Evolutionary conservation across 2,329 filamentous ascomycete species (phyloP).

Genomic region (Colletotrichum trifolii): DNA sequence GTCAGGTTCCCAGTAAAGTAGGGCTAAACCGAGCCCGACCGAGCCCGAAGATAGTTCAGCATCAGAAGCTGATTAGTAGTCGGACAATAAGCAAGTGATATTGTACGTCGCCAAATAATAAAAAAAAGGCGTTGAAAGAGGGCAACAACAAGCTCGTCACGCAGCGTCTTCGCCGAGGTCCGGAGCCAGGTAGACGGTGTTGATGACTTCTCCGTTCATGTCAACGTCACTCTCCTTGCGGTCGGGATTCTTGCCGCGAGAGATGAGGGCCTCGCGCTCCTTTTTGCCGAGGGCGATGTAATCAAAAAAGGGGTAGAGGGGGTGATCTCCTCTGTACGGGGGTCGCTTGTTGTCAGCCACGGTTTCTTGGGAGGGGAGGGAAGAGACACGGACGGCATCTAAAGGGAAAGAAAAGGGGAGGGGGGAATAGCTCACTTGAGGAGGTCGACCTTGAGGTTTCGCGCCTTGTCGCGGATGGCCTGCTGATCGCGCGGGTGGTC

Average conservation of each 20-base stretch:
- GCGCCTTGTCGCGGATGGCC: constrained; percentile 68
- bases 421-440: constrained; percentile 50
- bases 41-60: no score
- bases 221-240: constrained; percentile 58
- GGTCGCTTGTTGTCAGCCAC: not conserved
- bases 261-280: constrained; percentile 55
- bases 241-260: constrained; percentile 59
- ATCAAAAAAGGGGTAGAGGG: constrained; percentile 62
- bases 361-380: not conserved
- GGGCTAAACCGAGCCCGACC: no score
- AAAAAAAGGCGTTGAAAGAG: not conserved
- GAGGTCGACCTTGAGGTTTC: constrained; percentile 65
- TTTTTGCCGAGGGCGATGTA: constrained; percentile 61
- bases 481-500: constrained; percentile 62
- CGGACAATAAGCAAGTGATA: no score
- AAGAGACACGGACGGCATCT: not conserved
- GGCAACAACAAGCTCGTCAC: not conserved
- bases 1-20: not conserved
- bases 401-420: not conserved
- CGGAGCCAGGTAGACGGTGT: constrained; percentile 43
- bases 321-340: constrained; percentile 48
- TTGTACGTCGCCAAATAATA: no score
- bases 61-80: no score
- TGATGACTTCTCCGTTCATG: constrained; percentile 49
- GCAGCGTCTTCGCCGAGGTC: not conserved